These are phyloP conservation scores for Boletus patriciae DNA, from an alignment of 768 basidiomycete species.

Conservation along the genomic window DNA sequence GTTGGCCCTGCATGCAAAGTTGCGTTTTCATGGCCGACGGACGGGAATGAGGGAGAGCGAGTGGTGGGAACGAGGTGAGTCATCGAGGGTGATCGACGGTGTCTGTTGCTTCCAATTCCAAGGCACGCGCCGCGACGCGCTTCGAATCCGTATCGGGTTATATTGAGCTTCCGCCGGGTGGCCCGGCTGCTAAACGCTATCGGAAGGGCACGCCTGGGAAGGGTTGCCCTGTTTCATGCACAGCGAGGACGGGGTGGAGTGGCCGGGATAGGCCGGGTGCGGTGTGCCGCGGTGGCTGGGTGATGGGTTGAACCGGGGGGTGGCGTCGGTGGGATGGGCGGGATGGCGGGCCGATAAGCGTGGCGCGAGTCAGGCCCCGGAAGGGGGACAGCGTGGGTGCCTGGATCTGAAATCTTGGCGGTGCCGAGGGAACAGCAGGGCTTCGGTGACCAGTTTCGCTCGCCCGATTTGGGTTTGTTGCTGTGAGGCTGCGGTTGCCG, in stretches of 20 bases:
- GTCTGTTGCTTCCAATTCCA: slow-evolving; percentile 23
- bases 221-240: slow-evolving; percentile 16
- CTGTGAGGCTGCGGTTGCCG: slow-evolving; percentile 35
- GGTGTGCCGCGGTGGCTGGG: neutral
- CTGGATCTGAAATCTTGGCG: slow-evolving; percentile 47
- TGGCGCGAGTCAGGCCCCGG: slow-evolving; percentile 11
- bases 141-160: slow-evolving; percentile 25
- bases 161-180: slow-evolving; percentile 13
- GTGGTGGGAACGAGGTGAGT: slow-evolving; percentile 11
- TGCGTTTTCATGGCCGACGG: slow-evolving; percentile 13
- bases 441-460: slow-evolving; percentile 32
- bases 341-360: slow-evolving; percentile 23
- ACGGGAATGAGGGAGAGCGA: slow-evolving; percentile 1
- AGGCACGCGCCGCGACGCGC: slow-evolving; percentile 23
- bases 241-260: neutral
- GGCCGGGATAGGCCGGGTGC: slow-evolving; percentile 15
- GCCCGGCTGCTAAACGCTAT: neutral
- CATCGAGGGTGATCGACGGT: slow-evolving; percentile 34
- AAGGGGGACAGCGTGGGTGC: slow-evolving; percentile 25
- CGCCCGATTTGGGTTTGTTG: slow-evolving; percentile 39
- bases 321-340: slow-evolving; percentile 18
- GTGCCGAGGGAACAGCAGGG: slow-evolving; percentile 38
- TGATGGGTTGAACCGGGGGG: slow-evolving; percentile 17
- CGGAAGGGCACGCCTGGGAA: neutral
- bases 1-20: neutral